phyloP scores from a whole-genome alignment of 2,329 filamentous ascomycete species.

The Colletotrichum navitas region DNA sequence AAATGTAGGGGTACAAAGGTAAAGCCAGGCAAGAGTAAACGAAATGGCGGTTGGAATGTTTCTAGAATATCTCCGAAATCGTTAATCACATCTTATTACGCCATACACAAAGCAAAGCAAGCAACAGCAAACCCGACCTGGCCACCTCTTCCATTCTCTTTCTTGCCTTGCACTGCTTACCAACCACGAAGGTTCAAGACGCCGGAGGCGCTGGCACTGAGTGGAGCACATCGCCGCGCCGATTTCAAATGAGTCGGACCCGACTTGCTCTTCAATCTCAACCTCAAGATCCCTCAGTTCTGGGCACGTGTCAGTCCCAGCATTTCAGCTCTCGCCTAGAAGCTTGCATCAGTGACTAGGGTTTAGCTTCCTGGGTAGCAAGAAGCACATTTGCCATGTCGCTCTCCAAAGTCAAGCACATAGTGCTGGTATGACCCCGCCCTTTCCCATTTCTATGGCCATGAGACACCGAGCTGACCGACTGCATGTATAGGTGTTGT shows the following conservation, averaged over 20 bases:
- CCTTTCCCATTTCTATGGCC: slow-evolving; percentile 9
- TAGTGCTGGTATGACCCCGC: slow-evolving; percentile 73
- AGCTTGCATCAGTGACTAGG: not conserved
- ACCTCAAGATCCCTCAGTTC: not conserved
- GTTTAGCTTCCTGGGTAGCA: not conserved
- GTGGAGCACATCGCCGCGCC: slow-evolving; percentile 30
- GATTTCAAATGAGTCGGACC: slow-evolving; percentile 33
- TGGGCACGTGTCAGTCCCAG: not conserved
- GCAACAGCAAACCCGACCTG: too few relatives aligned
- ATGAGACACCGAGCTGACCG: slow-evolving; percentile 1
- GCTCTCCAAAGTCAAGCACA: slow-evolving; percentile 78
- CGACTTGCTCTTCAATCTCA: slow-evolving; percentile 22
- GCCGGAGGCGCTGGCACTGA: not conserved
- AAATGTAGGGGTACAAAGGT: not conserved
- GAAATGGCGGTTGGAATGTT: slow-evolving; percentile 13
- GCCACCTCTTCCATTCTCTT: not conserved
- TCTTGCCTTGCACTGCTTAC: slow-evolving; percentile 26
- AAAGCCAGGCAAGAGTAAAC: not conserved
- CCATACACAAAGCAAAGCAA: too few relatives aligned
- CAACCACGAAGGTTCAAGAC: slow-evolving; percentile 18
- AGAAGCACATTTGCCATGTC: slow-evolving; percentile 62
- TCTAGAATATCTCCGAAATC: slow-evolving; percentile 22
- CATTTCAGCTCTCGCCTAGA: not conserved
- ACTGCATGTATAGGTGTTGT: slow-evolving; percentile 72
- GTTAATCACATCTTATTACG: too few relatives aligned